Conservation (phyloP, 2,329 filamentous ascomycete species). For the Hymenoscyphus albidus region DNA sequence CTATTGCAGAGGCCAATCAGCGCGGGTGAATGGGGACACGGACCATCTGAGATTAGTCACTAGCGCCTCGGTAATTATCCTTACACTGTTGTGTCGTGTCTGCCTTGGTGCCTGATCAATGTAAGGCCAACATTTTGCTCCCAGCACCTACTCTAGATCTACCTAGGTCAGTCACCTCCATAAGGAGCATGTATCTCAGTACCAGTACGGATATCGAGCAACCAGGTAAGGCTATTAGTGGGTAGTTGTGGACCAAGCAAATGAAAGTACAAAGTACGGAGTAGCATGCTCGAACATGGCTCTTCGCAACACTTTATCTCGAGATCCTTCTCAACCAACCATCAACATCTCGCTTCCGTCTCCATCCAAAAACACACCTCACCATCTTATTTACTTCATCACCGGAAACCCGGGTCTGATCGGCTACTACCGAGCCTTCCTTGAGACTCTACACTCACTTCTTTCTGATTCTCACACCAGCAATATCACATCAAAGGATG, state of each 20-base stretch:
- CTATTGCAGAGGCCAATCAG: not conserved
- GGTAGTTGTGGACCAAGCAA: not conserved
- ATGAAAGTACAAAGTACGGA: not conserved
- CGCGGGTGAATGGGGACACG: too few relatives aligned
- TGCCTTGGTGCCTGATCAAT: too few relatives aligned
- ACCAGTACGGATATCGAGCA: too few relatives aligned
- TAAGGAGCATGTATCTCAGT: too few relatives aligned
- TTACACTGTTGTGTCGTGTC: too few relatives aligned
- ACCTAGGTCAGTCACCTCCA: too few relatives aligned
- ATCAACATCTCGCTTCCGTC: constrained; percentile 23
- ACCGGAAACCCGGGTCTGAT: constrained; percentile 75
- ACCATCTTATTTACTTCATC: constrained; percentile 63
- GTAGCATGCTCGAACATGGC: not conserved
- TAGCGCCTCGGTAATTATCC: too few relatives aligned
- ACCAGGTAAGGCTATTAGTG: too few relatives aligned
- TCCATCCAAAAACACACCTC: constrained; percentile 14
- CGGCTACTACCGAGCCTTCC: constrained; percentile 67
- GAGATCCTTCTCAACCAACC: constrained; percentile 2
- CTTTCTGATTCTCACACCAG: constrained; percentile 45
- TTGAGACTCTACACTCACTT: constrained; percentile 52
- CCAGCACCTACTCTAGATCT: too few relatives aligned
- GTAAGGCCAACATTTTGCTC: too few relatives aligned
- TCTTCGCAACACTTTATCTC: not conserved
- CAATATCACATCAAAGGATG: constrained; percentile 10
- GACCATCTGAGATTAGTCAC: too few relatives aligned